Evolutionary conservation across 2,329 filamentous ascomycete species (phyloP).

Genomic region (Daldinia sp.): DNA sequence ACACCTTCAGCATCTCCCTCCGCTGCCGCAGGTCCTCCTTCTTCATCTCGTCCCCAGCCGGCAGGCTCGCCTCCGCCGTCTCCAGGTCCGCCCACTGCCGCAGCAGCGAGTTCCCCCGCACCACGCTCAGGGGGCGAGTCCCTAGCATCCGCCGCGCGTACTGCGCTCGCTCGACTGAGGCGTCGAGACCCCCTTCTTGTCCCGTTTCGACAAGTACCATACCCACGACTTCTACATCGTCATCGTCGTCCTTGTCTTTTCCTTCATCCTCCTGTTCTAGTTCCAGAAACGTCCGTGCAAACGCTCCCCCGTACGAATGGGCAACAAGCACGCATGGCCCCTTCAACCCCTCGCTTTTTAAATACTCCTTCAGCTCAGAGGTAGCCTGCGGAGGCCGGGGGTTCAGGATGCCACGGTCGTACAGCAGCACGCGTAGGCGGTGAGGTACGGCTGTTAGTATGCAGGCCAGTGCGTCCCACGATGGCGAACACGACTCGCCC

Average conservation of each 20-base stretch:
- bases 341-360: constrained; percentile 21
- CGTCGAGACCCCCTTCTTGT: constrained; percentile 49
- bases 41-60: constrained; percentile 5
- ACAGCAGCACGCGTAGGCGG: constrained; percentile 45
- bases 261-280: neutral
- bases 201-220: constrained; percentile 50
- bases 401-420: constrained; percentile 41
- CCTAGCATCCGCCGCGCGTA: constrained; percentile 39
- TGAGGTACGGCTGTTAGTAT: constrained; percentile 27
- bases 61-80: constrained; percentile 22
- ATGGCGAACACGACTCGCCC: constrained; percentile 46
- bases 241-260: neutral
- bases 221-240: constrained; percentile 35
- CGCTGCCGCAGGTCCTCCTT: constrained; percentile 14
- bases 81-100: constrained; percentile 42
- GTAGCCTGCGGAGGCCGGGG: constrained; percentile 33
- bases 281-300: constrained; percentile 47
- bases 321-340: constrained; percentile 48
- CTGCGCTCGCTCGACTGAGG: constrained; percentile 41
- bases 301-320: constrained; percentile 51
- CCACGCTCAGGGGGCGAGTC: constrained; percentile 45
- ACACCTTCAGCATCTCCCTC: constrained; percentile 40
- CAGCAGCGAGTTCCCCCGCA: constrained; percentile 46
- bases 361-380: constrained; percentile 37
- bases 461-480: constrained; percentile 45